Conservation (phyloP, 176 grass and related monocot genomes). For the Oryza officinalis region DNA sequence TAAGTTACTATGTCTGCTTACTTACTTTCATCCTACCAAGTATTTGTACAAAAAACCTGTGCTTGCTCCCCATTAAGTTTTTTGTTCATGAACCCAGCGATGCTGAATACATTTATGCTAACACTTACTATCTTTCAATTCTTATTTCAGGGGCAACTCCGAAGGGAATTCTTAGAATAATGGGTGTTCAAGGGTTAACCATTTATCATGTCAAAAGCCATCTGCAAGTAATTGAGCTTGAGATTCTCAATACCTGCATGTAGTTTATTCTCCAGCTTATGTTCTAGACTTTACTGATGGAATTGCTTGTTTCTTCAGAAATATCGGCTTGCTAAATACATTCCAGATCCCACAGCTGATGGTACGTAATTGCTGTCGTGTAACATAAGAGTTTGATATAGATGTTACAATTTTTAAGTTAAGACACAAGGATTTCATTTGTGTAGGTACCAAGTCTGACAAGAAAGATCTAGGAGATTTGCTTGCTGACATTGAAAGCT, state of each 20-base stretch:
- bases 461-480: slow-evolving; percentile 55
- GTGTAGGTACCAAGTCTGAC: slow-evolving; percentile 49
- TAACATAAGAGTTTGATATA: background rate
- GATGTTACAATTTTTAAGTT: slow-evolving; percentile 2
- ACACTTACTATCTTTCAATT: background rate
- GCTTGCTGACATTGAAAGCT: slow-evolving; percentile 47
- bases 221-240: slow-evolving; percentile 32
- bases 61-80: background rate
- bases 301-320: slow-evolving; percentile 36
- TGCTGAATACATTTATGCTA: background rate
- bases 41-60: background rate
- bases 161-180: slow-evolving; percentile 49
- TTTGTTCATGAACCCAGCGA: background rate
- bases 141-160: slow-evolving; percentile 49
- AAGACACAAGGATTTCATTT: slow-evolving; percentile 5
- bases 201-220: slow-evolving; percentile 62
- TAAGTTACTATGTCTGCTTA: slow-evolving; percentile 29
- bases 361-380: slow-evolving; percentile 30
- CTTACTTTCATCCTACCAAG: background rate
- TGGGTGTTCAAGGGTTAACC: slow-evolving; percentile 45
- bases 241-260: background rate
- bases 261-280: background rate
- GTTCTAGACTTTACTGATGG: background rate
- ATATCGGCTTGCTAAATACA: slow-evolving; percentile 56
- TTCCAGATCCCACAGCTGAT: slow-evolving; percentile 38